A percentile compares a stretch with the other conserved stretches of the same genome.
Evolutionary conservation across 306 rosid species (phyloP).

Genomic region (Glycine soja): DNA sequence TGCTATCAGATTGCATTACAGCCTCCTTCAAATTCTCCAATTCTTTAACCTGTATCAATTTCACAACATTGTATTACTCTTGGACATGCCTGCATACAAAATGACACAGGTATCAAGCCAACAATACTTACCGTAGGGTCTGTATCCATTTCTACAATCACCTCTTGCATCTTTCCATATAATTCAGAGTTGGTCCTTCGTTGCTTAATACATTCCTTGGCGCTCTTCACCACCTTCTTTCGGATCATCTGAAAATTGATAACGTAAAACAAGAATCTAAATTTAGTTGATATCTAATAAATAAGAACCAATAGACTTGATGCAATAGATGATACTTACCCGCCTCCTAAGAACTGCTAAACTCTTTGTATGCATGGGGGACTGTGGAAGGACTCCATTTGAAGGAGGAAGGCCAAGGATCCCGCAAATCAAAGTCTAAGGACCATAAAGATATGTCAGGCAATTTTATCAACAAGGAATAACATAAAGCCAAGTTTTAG

Average conservation of each 20-base stretch:
- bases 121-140: slow-evolving; percentile 66
- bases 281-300: slow-evolving; percentile 21
- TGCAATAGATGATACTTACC: slow-evolving; percentile 51
- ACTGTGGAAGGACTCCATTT: slow-evolving; percentile 95
- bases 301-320: slow-evolving; percentile 18
- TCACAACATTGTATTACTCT: slow-evolving; percentile 37
- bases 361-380: slow-evolving; percentile 98
- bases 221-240: slow-evolving; percentile 79
- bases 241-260: slow-evolving; percentile 66
- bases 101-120: neutral
- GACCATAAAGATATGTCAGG: slow-evolving; percentile 37
- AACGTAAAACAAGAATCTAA: slow-evolving; percentile 34
- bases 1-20: slow-evolving; percentile 60
- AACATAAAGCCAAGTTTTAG: slow-evolving; percentile 24
- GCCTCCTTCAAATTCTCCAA: slow-evolving; percentile 69
- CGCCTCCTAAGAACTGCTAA: slow-evolving; percentile 76
- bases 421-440: slow-evolving; percentile 79
- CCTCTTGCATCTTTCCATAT: slow-evolving; percentile 76
- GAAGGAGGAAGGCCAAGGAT: slow-evolving; percentile 93
- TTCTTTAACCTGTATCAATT: slow-evolving; percentile 53
- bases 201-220: slow-evolving; percentile 74
- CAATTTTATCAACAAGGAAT: neutral
- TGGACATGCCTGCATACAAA: neutral
- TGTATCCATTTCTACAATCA: slow-evolving; percentile 75
- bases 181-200: slow-evolving; percentile 66